A percentile compares a stretch with the other conserved stretches of the same genome.
Evolutionary conservation across 2,329 filamentous ascomycete species (phyloP).

Genomic region (Polytolypa hystricis): DNA sequence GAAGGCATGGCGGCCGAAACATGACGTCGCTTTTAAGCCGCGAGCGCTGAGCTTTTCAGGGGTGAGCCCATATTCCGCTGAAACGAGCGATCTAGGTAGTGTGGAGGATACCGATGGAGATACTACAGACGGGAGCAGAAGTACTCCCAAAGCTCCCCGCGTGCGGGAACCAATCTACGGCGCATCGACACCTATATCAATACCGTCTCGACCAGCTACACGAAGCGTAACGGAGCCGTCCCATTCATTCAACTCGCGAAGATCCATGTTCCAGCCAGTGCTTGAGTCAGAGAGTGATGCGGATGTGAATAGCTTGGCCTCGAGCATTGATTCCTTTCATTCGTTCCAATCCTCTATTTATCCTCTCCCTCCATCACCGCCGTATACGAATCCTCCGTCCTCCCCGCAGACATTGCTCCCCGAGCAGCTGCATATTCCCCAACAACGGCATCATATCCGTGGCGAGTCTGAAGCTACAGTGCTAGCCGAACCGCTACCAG

Average conservation of each 20-base stretch:
- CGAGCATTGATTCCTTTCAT: conserved; percentile 34
- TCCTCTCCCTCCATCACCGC: conserved; percentile 12
- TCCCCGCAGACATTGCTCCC: conserved; percentile 10
- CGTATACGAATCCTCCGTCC: conserved; percentile 13
- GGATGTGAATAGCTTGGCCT: conserved; percentile 19
- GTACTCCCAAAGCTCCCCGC: background rate
- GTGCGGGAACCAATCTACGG: background rate
- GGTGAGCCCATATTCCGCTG: conserved; percentile 3
- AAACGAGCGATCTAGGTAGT: conserved; percentile 23
- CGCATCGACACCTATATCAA: conserved; percentile 8
- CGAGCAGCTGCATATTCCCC: conserved; percentile 1
- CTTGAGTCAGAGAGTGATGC: conserved; percentile 14
- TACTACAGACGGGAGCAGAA: conserved; percentile 3
- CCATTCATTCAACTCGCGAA: conserved; percentile 26
- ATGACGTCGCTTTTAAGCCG: conserved; percentile 2
- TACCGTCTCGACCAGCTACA: conserved; percentile 8
- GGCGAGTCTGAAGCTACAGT: conserved; percentile 21
- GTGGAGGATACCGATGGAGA: conserved; percentile 2
- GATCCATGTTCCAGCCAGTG: conserved; percentile 28
- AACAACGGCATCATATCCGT: conserved; percentile 15
- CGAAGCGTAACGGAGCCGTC: conserved; percentile 21
- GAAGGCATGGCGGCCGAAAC: conserved; percentile 56
- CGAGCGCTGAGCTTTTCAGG: conserved; percentile 6
- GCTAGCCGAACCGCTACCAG: conserved; percentile 11
- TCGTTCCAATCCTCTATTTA: conserved; percentile 20